Evolutionary conservation across 1,284 basidiomycete species (phyloP).

Genomic region (Fomitopsis schrenkii): DNA sequence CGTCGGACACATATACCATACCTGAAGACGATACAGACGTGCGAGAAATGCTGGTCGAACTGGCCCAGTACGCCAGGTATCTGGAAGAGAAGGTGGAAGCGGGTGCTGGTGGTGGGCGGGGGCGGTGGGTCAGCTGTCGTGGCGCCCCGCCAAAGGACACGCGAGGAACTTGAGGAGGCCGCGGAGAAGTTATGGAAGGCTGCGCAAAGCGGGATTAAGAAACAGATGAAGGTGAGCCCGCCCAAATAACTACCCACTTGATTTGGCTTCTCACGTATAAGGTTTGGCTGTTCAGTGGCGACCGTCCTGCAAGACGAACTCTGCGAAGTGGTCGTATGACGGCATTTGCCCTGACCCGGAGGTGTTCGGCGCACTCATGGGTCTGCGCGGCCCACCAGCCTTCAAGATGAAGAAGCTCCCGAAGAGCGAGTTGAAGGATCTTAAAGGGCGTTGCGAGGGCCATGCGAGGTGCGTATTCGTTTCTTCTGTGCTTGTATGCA

Average conservation of each 20-base stretch:
- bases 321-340: slow-evolving; percentile 50
- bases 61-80: slow-evolving; percentile 42
- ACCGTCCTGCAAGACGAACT: slow-evolving; percentile 44
- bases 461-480: slow-evolving; percentile 22
- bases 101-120: not conserved
- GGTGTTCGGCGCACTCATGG: slow-evolving; percentile 48
- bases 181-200: slow-evolving; percentile 45
- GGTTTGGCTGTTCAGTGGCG: slow-evolving; percentile 38
- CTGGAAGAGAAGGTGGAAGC: slow-evolving; percentile 32
- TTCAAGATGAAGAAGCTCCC: slow-evolving; percentile 53
- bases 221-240: slow-evolving; percentile 45
- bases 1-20: slow-evolving; percentile 32
- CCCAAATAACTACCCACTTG: not conserved
- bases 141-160: slow-evolving; percentile 29
- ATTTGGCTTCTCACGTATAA: not conserved
- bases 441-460: slow-evolving; percentile 30
- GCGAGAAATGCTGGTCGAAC: slow-evolving; percentile 29
- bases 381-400: slow-evolving; percentile 40
- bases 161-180: slow-evolving; percentile 37
- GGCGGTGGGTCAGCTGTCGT: slow-evolving; percentile 9
- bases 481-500: not conserved
- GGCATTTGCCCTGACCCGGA: slow-evolving; percentile 48
- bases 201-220: slow-evolving; percentile 47
- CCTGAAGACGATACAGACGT: slow-evolving; percentile 31
- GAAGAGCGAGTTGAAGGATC: slow-evolving; percentile 37